Percentiles rank a stretch among this genome's conserved stretches.
These are phyloP conservation scores for Penicillium sp. DNA, from an alignment of 2,329 filamentous ascomycete species.

Conservation along the genomic window DNA sequence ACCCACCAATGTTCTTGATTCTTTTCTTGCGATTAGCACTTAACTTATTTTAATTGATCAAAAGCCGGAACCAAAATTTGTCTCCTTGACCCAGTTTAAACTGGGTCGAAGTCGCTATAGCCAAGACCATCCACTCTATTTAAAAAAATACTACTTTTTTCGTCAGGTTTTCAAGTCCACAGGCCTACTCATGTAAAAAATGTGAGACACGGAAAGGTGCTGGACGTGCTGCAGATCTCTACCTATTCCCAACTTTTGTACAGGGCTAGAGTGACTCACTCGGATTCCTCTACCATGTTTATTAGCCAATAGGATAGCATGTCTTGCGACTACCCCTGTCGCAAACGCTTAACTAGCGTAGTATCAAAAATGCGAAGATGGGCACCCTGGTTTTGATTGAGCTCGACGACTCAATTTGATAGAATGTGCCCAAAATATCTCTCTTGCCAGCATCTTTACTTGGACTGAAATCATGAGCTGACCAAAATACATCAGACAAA, in stretches of 20 bases:
- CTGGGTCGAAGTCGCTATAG: not conserved
- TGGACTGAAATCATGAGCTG: not conserved
- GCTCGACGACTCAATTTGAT: not conserved
- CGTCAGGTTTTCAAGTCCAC: not conserved
- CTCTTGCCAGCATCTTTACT: not conserved
- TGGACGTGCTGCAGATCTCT: not conserved
- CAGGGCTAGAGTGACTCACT: not conserved
- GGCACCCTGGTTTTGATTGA: not conserved
- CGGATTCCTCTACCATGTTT: not conserved
- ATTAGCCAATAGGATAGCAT: not conserved
- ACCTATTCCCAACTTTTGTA: not conserved
- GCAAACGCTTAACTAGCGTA: not conserved
- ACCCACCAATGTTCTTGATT: conserved; percentile 7
- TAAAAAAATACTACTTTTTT: not conserved
- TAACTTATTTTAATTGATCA: not conserved
- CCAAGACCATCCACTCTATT: not conserved
- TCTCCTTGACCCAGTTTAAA: not conserved
- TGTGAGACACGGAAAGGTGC: not conserved
- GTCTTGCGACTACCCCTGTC: not conserved
- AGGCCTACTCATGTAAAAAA: not conserved
- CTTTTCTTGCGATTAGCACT: not conserved
- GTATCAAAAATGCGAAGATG: not conserved
- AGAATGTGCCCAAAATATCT: not conserved
- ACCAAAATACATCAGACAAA: not conserved
- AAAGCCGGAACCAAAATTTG: not conserved